Conservation (phyloP, 257 asterid species). For the Fraxinus excelsior region DNA sequence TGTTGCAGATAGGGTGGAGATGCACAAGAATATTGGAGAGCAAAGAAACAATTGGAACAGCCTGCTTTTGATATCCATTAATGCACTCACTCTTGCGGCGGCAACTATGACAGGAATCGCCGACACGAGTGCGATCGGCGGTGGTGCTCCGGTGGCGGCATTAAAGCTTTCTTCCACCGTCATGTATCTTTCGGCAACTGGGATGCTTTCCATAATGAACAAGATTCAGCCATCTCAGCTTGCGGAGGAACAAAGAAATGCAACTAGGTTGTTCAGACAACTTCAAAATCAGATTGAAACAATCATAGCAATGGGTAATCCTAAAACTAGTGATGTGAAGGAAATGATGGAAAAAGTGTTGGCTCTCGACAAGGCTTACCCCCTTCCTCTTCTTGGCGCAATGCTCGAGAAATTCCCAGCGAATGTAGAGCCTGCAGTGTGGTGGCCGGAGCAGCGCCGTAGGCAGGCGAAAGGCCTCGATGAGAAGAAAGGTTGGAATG, state of each 20-base stretch:
- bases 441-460: constrained; percentile 42
- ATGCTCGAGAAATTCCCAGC: constrained; percentile 44
- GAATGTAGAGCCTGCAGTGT: constrained; percentile 28
- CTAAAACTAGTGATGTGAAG: constrained; percentile 26
- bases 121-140: not conserved
- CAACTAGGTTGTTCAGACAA: constrained; percentile 41
- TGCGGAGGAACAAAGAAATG: constrained; percentile 51
- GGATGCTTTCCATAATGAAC: constrained; percentile 32
- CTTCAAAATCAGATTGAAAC: constrained; percentile 35
- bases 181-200: constrained; percentile 44
- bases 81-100: constrained; percentile 47
- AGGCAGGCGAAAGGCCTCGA: not conserved
- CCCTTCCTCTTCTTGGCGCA: constrained; percentile 40
- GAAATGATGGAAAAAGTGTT: constrained; percentile 35
- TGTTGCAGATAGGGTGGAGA: constrained; percentile 62
- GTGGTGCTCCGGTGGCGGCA: constrained; percentile 30
- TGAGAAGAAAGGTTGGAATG: constrained; percentile 7
- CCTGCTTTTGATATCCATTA: constrained; percentile 48
- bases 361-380: constrained; percentile 44
- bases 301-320: constrained; percentile 15
- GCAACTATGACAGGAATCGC: constrained; percentile 43
- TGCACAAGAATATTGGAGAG: constrained; percentile 57
- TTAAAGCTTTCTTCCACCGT: constrained; percentile 44
- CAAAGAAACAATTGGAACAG: constrained; percentile 61
- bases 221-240: constrained; percentile 52